phyloP scores from a whole-genome alignment of 129 eudicot species.

The Gnaphalium uliginosum region DNA sequence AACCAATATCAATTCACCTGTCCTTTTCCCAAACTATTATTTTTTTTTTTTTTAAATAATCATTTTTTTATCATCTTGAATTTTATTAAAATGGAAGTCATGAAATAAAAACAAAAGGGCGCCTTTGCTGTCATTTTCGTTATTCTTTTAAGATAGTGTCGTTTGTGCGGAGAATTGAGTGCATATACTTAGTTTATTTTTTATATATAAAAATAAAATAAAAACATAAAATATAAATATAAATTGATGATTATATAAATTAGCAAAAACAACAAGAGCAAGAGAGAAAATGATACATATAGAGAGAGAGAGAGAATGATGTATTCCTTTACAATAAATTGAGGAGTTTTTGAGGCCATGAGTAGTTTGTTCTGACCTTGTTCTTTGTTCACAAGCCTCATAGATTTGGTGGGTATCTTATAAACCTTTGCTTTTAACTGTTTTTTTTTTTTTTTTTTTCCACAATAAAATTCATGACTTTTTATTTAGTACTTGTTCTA shows the following conservation, averaged over 20 bases:
- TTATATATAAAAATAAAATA: background rate
- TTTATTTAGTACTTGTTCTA: background rate
- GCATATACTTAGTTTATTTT: background rate
- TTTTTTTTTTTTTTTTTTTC: constrained; percentile 1
- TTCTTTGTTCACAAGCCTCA: constrained; percentile 20
- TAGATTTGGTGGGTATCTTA: constrained; percentile 43
- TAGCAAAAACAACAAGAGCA: constrained; percentile 34
- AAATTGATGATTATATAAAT: constrained; percentile 24
- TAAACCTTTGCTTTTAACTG: constrained; percentile 24
- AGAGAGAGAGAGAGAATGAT: constrained; percentile 12
- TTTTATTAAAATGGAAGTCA: background rate
- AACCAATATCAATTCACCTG: no score
- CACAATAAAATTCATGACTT: background rate
- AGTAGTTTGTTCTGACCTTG: constrained; percentile 32
- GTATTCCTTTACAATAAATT: constrained; percentile 21
- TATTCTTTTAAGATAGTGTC: constrained; percentile 38
- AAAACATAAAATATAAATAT: constrained; percentile 10
- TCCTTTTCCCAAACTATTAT: no score
- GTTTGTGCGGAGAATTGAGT: constrained; percentile 46
- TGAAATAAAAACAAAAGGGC: constrained; percentile 43
- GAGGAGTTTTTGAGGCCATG: constrained; percentile 39
- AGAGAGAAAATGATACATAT: constrained; percentile 27
- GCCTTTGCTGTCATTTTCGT: constrained; percentile 42
- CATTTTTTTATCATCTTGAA: no score
- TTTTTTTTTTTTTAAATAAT: no score